These are phyloP conservation scores for Pseudofabraea citricarpa DNA, from an alignment of 2,329 filamentous ascomycete genomes.

Conservation along the genomic window DNA sequence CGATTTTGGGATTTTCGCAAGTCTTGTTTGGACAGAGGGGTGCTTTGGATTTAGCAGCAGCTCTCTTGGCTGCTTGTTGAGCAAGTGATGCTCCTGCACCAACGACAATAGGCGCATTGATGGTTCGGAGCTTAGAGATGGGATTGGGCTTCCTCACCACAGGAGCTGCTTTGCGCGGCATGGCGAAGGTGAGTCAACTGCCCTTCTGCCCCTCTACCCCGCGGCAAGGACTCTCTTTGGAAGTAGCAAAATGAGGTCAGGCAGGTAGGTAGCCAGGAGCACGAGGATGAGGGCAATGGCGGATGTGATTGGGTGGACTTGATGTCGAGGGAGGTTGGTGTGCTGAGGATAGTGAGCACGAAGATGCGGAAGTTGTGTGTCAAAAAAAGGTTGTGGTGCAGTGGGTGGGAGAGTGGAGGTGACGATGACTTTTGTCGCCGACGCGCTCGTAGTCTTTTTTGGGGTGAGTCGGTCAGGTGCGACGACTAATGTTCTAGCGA, in stretches of 20 bases:
- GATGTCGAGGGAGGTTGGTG: neutral
- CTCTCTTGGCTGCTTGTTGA: constrained; percentile 5
- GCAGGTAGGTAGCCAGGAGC: too few species aligned
- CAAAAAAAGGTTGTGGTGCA: neutral
- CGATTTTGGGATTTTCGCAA: constrained; percentile 56
- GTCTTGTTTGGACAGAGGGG: constrained; percentile 49
- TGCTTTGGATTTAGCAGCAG: constrained; percentile 7
- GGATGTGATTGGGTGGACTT: neutral
- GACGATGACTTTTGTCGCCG: too few species aligned
- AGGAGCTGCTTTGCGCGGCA: constrained; percentile 3
- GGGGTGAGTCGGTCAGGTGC: too few species aligned
- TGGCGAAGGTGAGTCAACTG: too few species aligned
- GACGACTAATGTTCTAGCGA: too few species aligned
- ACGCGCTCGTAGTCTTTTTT: too few species aligned
- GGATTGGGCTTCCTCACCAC: constrained; percentile 6
- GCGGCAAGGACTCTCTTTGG: too few species aligned
- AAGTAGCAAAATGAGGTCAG: too few species aligned
- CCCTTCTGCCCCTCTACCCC: too few species aligned
- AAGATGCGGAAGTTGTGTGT: neutral
- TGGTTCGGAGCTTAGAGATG: constrained; percentile 4
- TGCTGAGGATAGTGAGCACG: neutral
- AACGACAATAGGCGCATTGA: constrained; percentile 3
- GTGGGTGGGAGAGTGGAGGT: neutral
- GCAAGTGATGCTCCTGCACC: neutral
- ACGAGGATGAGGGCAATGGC: too few species aligned